Evolutionary conservation across 2,329 filamentous ascomycete species (phyloP).

Genomic region (Paecilomyces dactylethromorphus): DNA sequence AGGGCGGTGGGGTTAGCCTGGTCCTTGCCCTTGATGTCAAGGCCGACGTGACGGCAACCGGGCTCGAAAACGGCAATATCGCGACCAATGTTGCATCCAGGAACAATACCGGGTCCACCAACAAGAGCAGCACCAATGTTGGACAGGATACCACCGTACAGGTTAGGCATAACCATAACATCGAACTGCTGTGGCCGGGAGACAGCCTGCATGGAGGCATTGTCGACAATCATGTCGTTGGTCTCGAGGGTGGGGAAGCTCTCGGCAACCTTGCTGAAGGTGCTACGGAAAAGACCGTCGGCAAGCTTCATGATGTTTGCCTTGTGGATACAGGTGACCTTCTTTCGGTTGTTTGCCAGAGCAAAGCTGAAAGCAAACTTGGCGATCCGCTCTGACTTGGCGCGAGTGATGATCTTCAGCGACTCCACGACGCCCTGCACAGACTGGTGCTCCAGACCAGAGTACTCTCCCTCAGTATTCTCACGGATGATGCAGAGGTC

Average conservation of each 20-base stretch:
- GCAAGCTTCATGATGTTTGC: conserved; percentile 99
- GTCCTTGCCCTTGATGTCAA: conserved; percentile 99
- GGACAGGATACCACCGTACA: conserved; percentile 97
- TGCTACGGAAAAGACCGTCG: conserved; percentile 97
- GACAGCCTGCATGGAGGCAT: conserved; percentile 98
- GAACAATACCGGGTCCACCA: conserved; percentile 92
- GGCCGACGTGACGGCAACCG: conserved; percentile 96
- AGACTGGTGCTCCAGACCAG: conserved; percentile 96
- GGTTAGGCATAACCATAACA: conserved; percentile 99
- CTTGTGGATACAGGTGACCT: conserved; percentile 99
- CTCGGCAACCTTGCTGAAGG: conserved; percentile 87
- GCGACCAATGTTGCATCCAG: conserved; percentile 98
- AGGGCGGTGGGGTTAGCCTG: conserved; percentile 97
- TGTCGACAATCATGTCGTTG: conserved; percentile 99
- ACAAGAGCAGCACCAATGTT: conserved; percentile 98
- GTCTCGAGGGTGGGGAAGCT: conserved; percentile 93
- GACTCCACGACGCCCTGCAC: conserved; percentile 96
- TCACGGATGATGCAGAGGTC: conserved; percentile 99
- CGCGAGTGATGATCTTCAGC: conserved; percentile 98
- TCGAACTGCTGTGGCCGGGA: conserved; percentile 96
- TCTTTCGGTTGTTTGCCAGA: conserved; percentile 96
- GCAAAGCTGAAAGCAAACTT: conserved; percentile 98
- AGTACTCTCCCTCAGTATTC: conserved; percentile 99
- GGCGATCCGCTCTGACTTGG: conserved; percentile 98
- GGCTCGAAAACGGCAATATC: conserved; percentile 98